Evolutionary conservation across 176 grass and related monocot species (phyloP), one percentile per base, ranked within the genome.

Genomic region (Musa acuminata): DNA sequence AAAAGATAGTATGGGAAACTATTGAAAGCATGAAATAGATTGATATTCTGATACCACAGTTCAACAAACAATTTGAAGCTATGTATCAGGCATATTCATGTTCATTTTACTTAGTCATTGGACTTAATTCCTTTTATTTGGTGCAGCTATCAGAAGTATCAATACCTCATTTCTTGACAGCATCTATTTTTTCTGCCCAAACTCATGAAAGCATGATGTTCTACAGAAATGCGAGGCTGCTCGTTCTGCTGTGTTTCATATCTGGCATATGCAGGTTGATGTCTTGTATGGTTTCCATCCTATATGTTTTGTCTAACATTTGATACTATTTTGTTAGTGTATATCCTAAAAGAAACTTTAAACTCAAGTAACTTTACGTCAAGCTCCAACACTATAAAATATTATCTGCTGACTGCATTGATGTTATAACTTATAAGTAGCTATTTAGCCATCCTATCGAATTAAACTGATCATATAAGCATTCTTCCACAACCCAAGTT

Each of bases 131-230:
- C 52, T 67, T 35, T 80, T 62, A 62, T 66, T 63, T 57, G 62
- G 51, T 93, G 82, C 82, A 98, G 95, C 81, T 91, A 69, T 71
- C 95, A 14, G 95, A 98, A 84, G 93, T 98, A 54, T 89, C 90
- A 11, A 98, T 94, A 69, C 95, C 95, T 0, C 95, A 98, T 87
- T 92, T 98, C 54, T 87, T 98, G 6, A 88, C 95, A 0, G 95
- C 90, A 13, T 88, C 90, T 74, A 98, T 98, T 71, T 98, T 98
- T 82, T 90, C 95, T 1, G 90, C 90, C 50, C 90, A 98, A 81
- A 94, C 59, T 77, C 59, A 85, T 53, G 87, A 86, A 64, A 88
- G 88, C 21, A 82, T 69, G 0, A 83, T 86, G 19, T 98, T 98
- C 76, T 94, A 94, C 52, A 60, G 79, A 75, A 98, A 93, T 50